Evolutionary conservation across 495 filamentous ascomycete genomes (phyloP).

Genomic region (Talaromyces proteolyticus): DNA sequence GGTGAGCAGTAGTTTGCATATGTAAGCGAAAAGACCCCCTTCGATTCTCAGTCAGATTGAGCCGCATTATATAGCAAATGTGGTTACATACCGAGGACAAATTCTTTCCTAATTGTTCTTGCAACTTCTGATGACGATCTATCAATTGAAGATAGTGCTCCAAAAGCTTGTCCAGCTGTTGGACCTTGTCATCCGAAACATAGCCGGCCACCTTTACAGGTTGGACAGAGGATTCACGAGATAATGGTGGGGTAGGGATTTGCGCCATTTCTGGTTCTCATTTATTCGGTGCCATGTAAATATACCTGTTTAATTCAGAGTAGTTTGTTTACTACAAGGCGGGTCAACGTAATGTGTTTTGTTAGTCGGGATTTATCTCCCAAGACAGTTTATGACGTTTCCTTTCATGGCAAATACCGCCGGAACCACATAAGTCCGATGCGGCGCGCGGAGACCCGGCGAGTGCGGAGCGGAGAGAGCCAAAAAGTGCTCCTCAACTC

Average conservation of each 20-base stretch:
- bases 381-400: background rate
- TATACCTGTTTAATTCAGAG: no score
- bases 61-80: background rate
- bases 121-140: slow-evolving; percentile 61
- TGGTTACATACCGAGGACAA: slow-evolving; percentile 49
- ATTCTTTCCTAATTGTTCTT: slow-evolving; percentile 43
- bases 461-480: background rate
- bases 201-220: slow-evolving; percentile 14
- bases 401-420: background rate
- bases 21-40: slow-evolving; percentile 53
- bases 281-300: background rate
- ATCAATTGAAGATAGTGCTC: slow-evolving; percentile 65
- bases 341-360: no score
- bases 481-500: slow-evolving; percentile 16
- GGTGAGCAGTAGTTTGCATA: slow-evolving; percentile 66
- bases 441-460: background rate
- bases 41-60: background rate
- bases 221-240: slow-evolving; percentile 23
- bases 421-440: slow-evolving; percentile 6
- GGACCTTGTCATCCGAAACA: slow-evolving; percentile 17
- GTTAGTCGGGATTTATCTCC: slow-evolving; percentile 3
- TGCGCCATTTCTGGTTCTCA: slow-evolving; percentile 24
- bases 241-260: slow-evolving; percentile 31
- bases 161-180: slow-evolving; percentile 57
- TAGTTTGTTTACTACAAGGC: no score